Percentiles rank a stretch among this genome's conserved stretches.
Evolutionary conservation across 495 filamentous ascomycete genomes (phyloP).

Genomic region (Penicillium macrosclerotiorum): DNA sequence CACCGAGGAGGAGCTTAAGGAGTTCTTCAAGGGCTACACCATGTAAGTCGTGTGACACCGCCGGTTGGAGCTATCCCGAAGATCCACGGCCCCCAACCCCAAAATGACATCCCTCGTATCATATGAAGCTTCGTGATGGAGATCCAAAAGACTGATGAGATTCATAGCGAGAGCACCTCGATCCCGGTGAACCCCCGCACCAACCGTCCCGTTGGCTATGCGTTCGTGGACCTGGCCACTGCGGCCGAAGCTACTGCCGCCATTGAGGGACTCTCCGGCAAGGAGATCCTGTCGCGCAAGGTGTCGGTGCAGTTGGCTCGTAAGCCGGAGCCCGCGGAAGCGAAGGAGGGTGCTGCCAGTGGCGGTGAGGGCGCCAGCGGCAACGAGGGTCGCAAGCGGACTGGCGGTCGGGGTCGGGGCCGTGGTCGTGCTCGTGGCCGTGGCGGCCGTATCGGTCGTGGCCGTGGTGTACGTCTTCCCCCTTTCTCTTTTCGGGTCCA

Average conservation of each 20-base stretch:
- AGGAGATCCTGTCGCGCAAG: conserved; percentile 96
- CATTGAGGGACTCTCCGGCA: conserved; percentile 89
- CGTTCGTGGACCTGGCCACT: conserved; percentile 96
- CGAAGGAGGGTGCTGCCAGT: conserved; percentile 70
- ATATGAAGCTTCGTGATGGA: conserved; percentile 1
- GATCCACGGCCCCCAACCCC: no score
- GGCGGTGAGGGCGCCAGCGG: conserved; percentile 66
- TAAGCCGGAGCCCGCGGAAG: conserved; percentile 84
- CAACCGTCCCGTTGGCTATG: conserved; percentile 95
- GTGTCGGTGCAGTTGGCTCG: conserved; percentile 97
- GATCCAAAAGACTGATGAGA: conserved; percentile 13
- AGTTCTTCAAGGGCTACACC: conserved; percentile 96
- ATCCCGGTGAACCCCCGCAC: conserved; percentile 99
- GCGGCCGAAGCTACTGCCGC: conserved; percentile 91
- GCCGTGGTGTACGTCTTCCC: conserved; percentile 63
- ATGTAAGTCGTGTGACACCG: conserved; percentile 70
- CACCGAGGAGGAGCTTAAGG: conserved; percentile 98
- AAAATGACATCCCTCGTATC: no score
- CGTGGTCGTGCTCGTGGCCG: conserved; percentile 74
- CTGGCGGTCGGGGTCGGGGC: conserved; percentile 71
- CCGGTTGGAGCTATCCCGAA: no score
- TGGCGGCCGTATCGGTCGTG: conserved; percentile 60
- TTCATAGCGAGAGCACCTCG: conserved; percentile 86
- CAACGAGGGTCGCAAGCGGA: conserved; percentile 75
- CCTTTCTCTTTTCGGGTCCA: not conserved